These are phyloP conservation scores for Gentiana straminea DNA, from an alignment of 257 asterid genomes.

Conservation along the genomic window DNA sequence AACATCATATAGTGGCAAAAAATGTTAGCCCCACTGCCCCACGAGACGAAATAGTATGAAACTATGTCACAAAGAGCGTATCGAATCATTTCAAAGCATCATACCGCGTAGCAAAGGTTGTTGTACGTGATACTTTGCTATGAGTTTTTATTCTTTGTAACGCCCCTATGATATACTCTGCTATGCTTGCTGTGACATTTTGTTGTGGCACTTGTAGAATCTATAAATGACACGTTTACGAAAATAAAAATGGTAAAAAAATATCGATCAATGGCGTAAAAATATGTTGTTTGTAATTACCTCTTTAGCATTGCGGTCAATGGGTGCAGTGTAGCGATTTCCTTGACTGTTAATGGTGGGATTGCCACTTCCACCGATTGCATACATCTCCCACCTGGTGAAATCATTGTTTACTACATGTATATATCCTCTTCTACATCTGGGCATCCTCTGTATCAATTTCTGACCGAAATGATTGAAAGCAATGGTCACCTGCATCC, in stretches of 20 bases:
- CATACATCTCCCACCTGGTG: constrained; percentile 81
- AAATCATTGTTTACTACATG: constrained; percentile 73
- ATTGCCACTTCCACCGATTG: constrained; percentile 72
- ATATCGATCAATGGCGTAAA: not conserved
- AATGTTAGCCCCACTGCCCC: no score
- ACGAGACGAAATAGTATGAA: no score
- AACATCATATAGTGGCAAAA: no score
- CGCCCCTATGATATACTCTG: no score
- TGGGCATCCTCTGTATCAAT: constrained; percentile 67
- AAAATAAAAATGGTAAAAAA: not conserved
- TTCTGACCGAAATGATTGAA: constrained; percentile 56
- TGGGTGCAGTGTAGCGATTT: constrained; percentile 58
- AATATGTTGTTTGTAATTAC: constrained; percentile 11
- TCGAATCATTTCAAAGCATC: no score
- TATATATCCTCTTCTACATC: constrained; percentile 68
- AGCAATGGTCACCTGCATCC: constrained; percentile 78
- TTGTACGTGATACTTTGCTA: no score
- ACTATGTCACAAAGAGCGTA: no score
- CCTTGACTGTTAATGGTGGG: constrained; percentile 82
- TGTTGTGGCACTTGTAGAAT: not conserved
- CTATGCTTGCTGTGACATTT: no score
- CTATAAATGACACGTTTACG: not conserved
- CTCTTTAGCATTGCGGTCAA: constrained; percentile 60
- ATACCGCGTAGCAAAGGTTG: no score
- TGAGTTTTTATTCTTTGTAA: no score